A percentile compares a stretch with the other conserved stretches of the same genome.
These are phyloP conservation scores for Saccharomycopsis fibuligera DNA, from an alignment of 805 yeast genomes.

Conservation along the genomic window DNA sequence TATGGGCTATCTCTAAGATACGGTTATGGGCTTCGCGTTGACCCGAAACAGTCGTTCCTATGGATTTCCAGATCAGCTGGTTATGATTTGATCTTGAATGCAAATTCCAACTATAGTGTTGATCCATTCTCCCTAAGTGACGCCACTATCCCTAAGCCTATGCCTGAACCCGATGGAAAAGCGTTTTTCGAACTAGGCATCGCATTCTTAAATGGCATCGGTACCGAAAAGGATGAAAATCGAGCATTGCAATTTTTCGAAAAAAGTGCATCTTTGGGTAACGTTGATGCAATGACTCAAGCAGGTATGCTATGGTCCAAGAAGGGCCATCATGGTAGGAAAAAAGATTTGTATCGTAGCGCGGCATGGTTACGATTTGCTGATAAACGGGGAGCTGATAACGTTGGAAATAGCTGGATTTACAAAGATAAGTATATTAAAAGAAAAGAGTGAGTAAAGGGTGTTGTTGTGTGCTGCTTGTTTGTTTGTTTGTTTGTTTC, in stretches of 20 bases:
- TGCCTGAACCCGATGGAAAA: constrained; percentile 40
- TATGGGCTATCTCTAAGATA: constrained; percentile 61
- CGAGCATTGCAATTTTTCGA: constrained; percentile 56
- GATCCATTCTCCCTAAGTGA: constrained; percentile 32
- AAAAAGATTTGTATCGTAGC: constrained; percentile 54
- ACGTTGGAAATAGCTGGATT: constrained; percentile 70
- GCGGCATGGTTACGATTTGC: constrained; percentile 68
- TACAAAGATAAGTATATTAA: constrained; percentile 59
- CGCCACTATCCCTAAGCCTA: constrained; percentile 30
- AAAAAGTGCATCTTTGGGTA: constrained; percentile 61
- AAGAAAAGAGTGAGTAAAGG: too few species aligned
- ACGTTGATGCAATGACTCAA: constrained; percentile 59
- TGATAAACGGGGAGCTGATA: constrained; percentile 51
- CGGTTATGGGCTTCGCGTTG: constrained; percentile 63
- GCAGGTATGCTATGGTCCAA: constrained; percentile 64
- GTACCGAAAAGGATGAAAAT: constrained; percentile 44
- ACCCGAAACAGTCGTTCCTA: constrained; percentile 45
- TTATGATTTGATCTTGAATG: constrained; percentile 26
- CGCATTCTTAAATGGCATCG: constrained; percentile 51
- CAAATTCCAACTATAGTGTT: constrained; percentile 23
- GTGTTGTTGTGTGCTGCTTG: too few species aligned
- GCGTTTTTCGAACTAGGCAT: constrained; percentile 60
- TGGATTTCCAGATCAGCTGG: constrained; percentile 56
- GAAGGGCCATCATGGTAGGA: constrained; percentile 42
- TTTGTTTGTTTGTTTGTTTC: too few species aligned